phyloP scores from a whole-genome alignment of 129 eudicot species.

The Centaurea solstitialis region DNA sequence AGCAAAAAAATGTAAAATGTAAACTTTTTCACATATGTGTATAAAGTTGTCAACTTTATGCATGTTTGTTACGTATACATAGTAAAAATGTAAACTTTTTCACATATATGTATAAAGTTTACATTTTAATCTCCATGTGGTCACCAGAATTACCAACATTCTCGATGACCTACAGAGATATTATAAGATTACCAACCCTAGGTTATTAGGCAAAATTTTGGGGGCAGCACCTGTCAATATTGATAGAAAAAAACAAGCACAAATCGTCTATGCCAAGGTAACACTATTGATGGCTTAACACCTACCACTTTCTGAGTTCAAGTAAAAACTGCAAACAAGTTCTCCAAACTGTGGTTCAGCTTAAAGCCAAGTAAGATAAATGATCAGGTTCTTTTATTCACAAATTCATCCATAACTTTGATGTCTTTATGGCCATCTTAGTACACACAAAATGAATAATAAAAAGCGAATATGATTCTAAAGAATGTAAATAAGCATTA shows the following conservation, averaged over 20 bases:
- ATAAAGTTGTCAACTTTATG: too few species aligned
- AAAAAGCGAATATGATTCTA: background rate
- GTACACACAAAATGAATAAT: background rate
- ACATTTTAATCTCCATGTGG: background rate
- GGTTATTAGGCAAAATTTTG: background rate
- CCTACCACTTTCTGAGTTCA: background rate
- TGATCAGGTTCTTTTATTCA: background rate
- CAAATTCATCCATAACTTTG: background rate
- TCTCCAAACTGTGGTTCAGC: background rate
- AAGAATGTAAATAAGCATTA: background rate
- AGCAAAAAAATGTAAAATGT: background rate
- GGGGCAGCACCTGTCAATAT: background rate
- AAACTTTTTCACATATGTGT: too few species aligned
- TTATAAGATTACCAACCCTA: background rate
- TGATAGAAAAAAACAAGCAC: background rate
- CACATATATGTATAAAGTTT: too few species aligned
- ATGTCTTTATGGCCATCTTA: background rate
- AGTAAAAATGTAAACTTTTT: too few species aligned
- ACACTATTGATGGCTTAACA: too few species aligned
- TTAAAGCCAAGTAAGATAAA: background rate
- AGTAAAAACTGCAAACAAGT: background rate
- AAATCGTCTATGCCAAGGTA: too few species aligned
- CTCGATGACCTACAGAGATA: too few species aligned
- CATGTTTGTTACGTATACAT: too few species aligned
- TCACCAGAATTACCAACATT: too few species aligned